Evolutionary conservation across 306 rosid species (phyloP).

Genomic region (Pueraria montana): DNA sequence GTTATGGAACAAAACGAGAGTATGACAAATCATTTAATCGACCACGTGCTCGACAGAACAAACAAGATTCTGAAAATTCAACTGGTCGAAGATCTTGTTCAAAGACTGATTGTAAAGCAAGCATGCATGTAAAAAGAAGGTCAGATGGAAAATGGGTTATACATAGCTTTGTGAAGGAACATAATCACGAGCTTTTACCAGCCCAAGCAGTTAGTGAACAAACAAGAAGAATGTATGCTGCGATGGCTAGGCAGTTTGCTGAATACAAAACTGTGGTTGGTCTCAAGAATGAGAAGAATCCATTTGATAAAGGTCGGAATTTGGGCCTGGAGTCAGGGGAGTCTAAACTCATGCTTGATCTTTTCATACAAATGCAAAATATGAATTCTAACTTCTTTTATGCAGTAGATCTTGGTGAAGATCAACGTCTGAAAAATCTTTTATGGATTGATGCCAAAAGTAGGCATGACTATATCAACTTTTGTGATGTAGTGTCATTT

Average conservation of each 20-base stretch:
- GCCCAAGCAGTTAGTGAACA: slow-evolving; percentile 99
- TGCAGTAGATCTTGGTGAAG: slow-evolving; percentile 89
- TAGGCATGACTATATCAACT: slow-evolving; percentile 87
- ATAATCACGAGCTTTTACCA: slow-evolving; percentile 97
- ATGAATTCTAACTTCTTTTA: slow-evolving; percentile 88
- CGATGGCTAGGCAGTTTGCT: slow-evolving; percentile 98
- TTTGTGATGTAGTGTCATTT: slow-evolving; percentile 86
- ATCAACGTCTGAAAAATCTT: slow-evolving; percentile 82
- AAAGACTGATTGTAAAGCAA: slow-evolving; percentile 98
- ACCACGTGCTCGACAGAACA: slow-evolving; percentile 91
- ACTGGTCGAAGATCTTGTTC: slow-evolving; percentile 95
- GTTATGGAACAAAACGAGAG: slow-evolving; percentile 97
- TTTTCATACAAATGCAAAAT: slow-evolving; percentile 84
- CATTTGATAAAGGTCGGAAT: slow-evolving; percentile 87
- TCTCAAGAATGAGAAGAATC: slow-evolving; percentile 85
- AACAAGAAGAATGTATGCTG: slow-evolving; percentile 98
- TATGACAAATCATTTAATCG: slow-evolving; percentile 87
- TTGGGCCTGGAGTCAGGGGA: slow-evolving; percentile 85
- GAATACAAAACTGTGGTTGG: slow-evolving; percentile 96
- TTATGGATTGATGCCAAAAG: slow-evolving; percentile 98
- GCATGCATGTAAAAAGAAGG: slow-evolving; percentile 99
- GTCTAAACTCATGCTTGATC: slow-evolving; percentile 76
- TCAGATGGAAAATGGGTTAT: slow-evolving; percentile 98
- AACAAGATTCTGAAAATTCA: slow-evolving; percentile 89
- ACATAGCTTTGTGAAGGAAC: slow-evolving; percentile 95